phyloP scores from a whole-genome alignment of 2,329 filamentous ascomycete species.

The Aspergillus thermomutatus region DNA sequence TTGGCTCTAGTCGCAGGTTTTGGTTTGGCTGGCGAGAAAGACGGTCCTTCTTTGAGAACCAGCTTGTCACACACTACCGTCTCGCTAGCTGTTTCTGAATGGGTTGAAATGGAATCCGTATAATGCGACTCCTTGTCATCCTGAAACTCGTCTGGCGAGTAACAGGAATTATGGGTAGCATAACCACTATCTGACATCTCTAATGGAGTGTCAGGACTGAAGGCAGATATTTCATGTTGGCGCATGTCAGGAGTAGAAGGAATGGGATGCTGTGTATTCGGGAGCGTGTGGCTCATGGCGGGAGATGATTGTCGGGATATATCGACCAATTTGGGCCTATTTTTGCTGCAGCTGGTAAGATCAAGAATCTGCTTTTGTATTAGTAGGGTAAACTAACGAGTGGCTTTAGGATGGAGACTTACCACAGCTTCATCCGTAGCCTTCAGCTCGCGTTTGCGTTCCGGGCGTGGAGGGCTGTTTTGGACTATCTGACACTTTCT shows the following conservation, averaged over 20 bases:
- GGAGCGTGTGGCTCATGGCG: slow-evolving; percentile 22
- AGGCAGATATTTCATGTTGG: slow-evolving; percentile 36
- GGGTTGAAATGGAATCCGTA: slow-evolving; percentile 25
- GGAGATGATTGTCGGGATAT: slow-evolving; percentile 36
- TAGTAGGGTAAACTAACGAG: neutral
- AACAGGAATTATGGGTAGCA: slow-evolving; percentile 26
- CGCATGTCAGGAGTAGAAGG: slow-evolving; percentile 35
- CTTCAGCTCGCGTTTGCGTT: slow-evolving; percentile 10
- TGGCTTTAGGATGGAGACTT: slow-evolving; percentile 2
- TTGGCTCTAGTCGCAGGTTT: slow-evolving; percentile 15
- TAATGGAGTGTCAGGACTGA: slow-evolving; percentile 38
- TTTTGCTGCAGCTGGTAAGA: slow-evolving; percentile 30
- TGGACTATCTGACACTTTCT: slow-evolving; percentile 10
- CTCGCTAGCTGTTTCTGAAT: slow-evolving; percentile 24
- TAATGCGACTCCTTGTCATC: slow-evolving; percentile 28
- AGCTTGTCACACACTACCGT: slow-evolving; percentile 23
- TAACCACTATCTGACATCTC: slow-evolving; percentile 36
- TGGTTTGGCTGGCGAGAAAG: slow-evolving; percentile 17
- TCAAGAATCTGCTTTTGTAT: slow-evolving; percentile 25
- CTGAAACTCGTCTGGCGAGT: slow-evolving; percentile 22
- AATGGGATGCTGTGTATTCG: slow-evolving; percentile 23
- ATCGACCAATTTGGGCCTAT: slow-evolving; percentile 36
- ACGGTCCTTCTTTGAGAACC: slow-evolving; percentile 14
- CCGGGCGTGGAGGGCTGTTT: slow-evolving; percentile 7
- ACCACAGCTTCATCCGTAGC: slow-evolving; percentile 24